Percentiles rank a stretch among this genome's conserved stretches.
These are phyloP conservation scores for Inga laurina DNA, from an alignment of 306 rosid species.

Conservation along the genomic window DNA sequence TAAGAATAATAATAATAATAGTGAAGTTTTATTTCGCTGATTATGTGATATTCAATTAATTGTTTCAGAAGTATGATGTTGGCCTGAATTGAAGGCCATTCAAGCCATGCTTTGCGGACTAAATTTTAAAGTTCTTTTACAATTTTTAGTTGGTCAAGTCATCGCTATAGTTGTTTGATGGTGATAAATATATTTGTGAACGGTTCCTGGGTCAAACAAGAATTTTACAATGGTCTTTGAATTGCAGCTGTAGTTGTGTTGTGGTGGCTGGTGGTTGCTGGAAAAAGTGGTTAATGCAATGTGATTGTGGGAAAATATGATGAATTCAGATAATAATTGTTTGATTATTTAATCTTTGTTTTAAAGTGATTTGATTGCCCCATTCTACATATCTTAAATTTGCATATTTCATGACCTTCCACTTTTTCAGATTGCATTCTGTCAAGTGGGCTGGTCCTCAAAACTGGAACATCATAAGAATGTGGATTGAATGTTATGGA, in stretches of 20 bases:
- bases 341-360: background rate
- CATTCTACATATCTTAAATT: background rate
- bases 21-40: background rate
- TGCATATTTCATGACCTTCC: slow-evolving; percentile 2
- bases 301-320: background rate
- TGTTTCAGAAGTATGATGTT: background rate
- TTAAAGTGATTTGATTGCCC: background rate
- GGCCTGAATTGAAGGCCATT: slow-evolving; percentile 4
- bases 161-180: background rate
- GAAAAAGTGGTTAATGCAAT: background rate
- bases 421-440: slow-evolving; percentile 18
- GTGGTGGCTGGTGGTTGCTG: background rate
- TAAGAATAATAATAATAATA: no score
- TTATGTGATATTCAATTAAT: slow-evolving; percentile 1
- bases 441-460: slow-evolving; percentile 2
- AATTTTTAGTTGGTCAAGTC: slow-evolving; percentile 3
- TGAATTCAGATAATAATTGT: background rate
- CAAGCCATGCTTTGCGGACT: background rate
- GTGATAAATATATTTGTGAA: background rate
- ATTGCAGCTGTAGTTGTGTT: background rate
- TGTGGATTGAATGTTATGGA: slow-evolving; percentile 35
- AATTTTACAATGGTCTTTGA: background rate
- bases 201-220: no score
- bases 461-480: slow-evolving; percentile 4
- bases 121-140: background rate